phyloP scores from a whole-genome alignment of 2,329 filamentous ascomycete genomes.

The Alternaria alternata region DNA sequence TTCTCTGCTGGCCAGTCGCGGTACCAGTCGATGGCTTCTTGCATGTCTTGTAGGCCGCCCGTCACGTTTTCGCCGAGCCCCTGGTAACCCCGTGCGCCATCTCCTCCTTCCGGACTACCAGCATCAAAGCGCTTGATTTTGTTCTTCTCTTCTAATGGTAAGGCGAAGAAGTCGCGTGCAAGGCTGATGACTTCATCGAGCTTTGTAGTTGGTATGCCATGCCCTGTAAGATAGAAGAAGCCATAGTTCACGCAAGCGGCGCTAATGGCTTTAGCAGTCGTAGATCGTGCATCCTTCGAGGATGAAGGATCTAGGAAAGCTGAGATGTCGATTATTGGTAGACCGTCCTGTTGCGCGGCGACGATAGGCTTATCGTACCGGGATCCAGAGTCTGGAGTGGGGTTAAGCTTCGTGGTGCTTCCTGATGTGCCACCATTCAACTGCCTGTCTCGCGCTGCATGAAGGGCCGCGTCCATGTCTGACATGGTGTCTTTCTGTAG shows the following conservation, averaged over 20 bases:
- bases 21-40: slow-evolving; percentile 54
- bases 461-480: slow-evolving; percentile 23
- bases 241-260: slow-evolving; percentile 51
- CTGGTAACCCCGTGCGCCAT: slow-evolving; percentile 51
- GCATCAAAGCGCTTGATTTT: slow-evolving; percentile 48
- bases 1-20: slow-evolving; percentile 41
- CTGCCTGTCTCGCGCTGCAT: slow-evolving; percentile 16
- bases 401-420: slow-evolving; percentile 22
- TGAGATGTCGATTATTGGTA: slow-evolving; percentile 55
- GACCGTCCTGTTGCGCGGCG: slow-evolving; percentile 26
- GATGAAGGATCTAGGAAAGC: slow-evolving; percentile 43
- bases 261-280: slow-evolving; percentile 45
- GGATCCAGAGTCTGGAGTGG: slow-evolving; percentile 23
- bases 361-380: slow-evolving; percentile 25
- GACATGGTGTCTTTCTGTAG: slow-evolving; percentile 14
- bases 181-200: slow-evolving; percentile 42
- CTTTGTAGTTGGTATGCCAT: slow-evolving; percentile 46
- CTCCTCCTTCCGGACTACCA: slow-evolving; percentile 42
- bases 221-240: slow-evolving; percentile 55
- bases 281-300: slow-evolving; percentile 23
- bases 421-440: neutral
- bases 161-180: slow-evolving; percentile 47
- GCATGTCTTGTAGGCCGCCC: slow-evolving; percentile 44
- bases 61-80: slow-evolving; percentile 51
- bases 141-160: slow-evolving; percentile 39